Evolutionary conservation across 495 filamentous ascomycete species (phyloP), one percentile per base, ranked within the genome.

Genomic region (Chlorociboria aeruginascens): DNA sequence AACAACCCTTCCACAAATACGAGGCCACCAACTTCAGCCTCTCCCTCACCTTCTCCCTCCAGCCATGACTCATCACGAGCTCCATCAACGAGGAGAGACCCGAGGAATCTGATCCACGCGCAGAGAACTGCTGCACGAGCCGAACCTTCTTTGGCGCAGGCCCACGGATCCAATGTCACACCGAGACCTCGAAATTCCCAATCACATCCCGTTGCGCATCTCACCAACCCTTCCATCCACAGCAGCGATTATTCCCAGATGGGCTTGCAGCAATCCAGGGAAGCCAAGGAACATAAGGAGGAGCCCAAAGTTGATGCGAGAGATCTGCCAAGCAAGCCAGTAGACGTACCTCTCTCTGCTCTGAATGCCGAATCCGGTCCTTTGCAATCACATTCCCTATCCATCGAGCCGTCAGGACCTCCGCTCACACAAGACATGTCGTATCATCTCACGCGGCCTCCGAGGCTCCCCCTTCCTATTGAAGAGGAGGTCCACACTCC

Each of bases 401-500:
- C 64, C 54, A 8, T 64, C 59, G 48, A 64, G 52, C 52, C 54
- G 46, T 46, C 66, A 50, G 58, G 66, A 59, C 48, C 63, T 53
- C 53, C 61, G 53, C 35, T 32, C 13, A 43, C 63, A 41, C 71
- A 74, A 56, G 73, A 75, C 51, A 68, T 76, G 62, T 69, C 71
- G 3, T 78, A 76, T 54, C 73, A 76, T 56, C 72, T 84, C 52
- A 78, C 76, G 48, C 79, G 85, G 14, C 89, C 89, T 36, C 89
- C 89, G 34, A 83, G 89, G 38, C 70, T 96, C 55, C 89, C 89
- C 38, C 74, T 96, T 46, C 88, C 89, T 28, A 94, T 96, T 54
- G 89, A 86, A 56, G 83, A 94, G 69, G 86, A 92, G 56, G 72
- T 81, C 12, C 81, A 86, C 54, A 85, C 81, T 1, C 89, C 89